Conservation (phyloP, 1,139 yeast species). For the Lodderomyces theae region DNA sequence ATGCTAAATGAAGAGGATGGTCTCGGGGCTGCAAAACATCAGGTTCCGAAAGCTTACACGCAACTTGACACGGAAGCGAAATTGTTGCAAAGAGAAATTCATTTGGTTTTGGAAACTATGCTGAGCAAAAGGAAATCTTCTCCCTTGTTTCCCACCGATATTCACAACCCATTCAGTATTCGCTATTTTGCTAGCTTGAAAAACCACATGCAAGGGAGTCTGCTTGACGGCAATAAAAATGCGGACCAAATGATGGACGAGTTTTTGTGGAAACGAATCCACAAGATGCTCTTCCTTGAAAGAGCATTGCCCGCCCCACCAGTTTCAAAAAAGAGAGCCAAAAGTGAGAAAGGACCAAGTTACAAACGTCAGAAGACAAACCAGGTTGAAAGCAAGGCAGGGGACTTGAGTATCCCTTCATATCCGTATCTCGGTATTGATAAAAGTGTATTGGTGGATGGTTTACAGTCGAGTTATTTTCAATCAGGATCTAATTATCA, state of each 20-base stretch:
- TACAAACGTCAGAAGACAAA: slow-evolving; percentile 7
- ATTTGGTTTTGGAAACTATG: slow-evolving; percentile 3
- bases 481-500: slow-evolving; percentile 15
- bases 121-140: slow-evolving; percentile 6
- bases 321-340: slow-evolving; percentile 5
- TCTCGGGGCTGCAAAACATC: not conserved
- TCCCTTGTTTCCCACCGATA: slow-evolving; percentile 11
- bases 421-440: slow-evolving; percentile 10
- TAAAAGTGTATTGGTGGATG: slow-evolving; percentile 22
- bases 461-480: slow-evolving; percentile 18
- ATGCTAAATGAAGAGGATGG: slow-evolving; percentile 1
- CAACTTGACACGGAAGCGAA: slow-evolving; percentile 8
- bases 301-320: slow-evolving; percentile 1
- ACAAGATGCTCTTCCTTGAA: slow-evolving; percentile 17
- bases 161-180: slow-evolving; percentile 4
- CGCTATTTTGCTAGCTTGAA: slow-evolving; percentile 4
- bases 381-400: slow-evolving; percentile 1
- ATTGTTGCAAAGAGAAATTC: slow-evolving; percentile 14
- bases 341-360: not conserved
- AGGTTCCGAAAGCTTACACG: not conserved
- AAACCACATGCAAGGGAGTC: slow-evolving; percentile 2
- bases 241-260: slow-evolving; percentile 22
- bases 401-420: slow-evolving; percentile 1
- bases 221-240: slow-evolving; percentile 10
- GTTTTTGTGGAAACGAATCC: slow-evolving; percentile 18